Conservation (phyloP, 2,329 filamentous ascomycete species). For the Penicillium sp. region DNA sequence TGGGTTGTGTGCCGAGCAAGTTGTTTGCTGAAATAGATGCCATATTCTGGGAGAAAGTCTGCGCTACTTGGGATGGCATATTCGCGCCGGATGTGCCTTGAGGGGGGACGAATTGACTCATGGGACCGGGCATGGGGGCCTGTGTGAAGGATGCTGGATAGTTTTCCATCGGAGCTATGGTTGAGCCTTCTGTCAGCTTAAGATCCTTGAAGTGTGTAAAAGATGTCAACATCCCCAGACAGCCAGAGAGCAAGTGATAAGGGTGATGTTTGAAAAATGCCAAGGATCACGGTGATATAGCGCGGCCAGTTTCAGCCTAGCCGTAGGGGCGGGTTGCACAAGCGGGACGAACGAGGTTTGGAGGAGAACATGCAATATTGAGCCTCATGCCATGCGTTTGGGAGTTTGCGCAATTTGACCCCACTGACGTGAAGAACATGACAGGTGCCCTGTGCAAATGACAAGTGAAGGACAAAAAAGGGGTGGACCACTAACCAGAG, state of each 20-base stretch:
- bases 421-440: constrained; percentile 7
- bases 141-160: constrained; percentile 39
- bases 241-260: constrained; percentile 8
- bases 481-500: constrained; percentile 32
- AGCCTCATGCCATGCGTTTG: constrained; percentile 3
- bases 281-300: constrained; percentile 8
- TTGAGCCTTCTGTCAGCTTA: constrained; percentile 21
- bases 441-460: constrained; percentile 12
- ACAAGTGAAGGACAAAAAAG: constrained; percentile 12
- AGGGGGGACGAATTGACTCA: constrained; percentile 31
- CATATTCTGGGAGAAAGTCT: constrained; percentile 39
- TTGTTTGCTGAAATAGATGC: constrained; percentile 37
- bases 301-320: constrained; percentile 6
- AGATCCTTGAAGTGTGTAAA: constrained; percentile 8
- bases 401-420: constrained; percentile 4
- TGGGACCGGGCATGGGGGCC: constrained; percentile 32
- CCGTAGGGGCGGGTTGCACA: constrained; percentile 4
- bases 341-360: background rate
- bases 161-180: constrained; percentile 38
- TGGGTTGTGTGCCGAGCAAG: constrained; percentile 33
- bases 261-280: constrained; percentile 4
- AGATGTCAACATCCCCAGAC: background rate
- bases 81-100: constrained; percentile 32
- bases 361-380: constrained; percentile 3
- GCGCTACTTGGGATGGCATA: constrained; percentile 33